A percentile compares a stretch with the other conserved stretches of the same genome.
phyloP scores from a whole-genome alignment of 768 basidiomycete species.

The Antrodiella citrinella region DNA sequence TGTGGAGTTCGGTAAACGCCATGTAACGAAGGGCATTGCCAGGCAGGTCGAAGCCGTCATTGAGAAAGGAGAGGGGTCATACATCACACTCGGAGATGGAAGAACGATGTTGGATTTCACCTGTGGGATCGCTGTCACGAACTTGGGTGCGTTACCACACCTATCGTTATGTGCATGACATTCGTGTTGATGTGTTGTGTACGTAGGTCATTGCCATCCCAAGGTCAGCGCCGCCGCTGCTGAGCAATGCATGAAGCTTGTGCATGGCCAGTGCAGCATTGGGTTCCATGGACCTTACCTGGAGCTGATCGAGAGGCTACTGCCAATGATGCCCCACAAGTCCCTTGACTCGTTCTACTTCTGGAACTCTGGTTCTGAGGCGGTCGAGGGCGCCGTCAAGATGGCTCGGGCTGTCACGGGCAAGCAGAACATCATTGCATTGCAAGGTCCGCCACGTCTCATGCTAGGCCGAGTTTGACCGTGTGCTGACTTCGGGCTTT shows the following conservation, averaged over 20 bases:
- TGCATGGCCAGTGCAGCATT: conserved; percentile 86
- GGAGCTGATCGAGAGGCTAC: conserved; percentile 72
- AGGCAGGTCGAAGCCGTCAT: conserved; percentile 47
- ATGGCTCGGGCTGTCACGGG: conserved; percentile 75
- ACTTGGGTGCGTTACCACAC: conserved; percentile 43
- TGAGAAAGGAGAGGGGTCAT: conserved; percentile 63
- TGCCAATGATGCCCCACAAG: conserved; percentile 85
- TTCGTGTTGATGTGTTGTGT: background rate
- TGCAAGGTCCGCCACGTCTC: conserved; percentile 82
- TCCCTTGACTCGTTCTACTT: conserved; percentile 96
- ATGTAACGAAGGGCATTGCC: conserved; percentile 38
- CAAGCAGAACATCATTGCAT: conserved; percentile 79
- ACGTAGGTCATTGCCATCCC: conserved; percentile 78
- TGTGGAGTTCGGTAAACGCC: conserved; percentile 31
- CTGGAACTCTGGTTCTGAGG: conserved; percentile 95
- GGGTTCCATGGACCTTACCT: conserved; percentile 84
- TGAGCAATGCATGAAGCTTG: conserved; percentile 76
- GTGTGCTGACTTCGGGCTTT: no score
- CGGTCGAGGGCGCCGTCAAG: conserved; percentile 84
- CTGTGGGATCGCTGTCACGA: conserved; percentile 81
- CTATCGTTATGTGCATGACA: background rate
- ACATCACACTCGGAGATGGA: conserved; percentile 67
- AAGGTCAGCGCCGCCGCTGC: conserved; percentile 81
- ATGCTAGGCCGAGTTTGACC: no score
- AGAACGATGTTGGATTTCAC: conserved; percentile 77